Percentiles rank a stretch among this genome's conserved stretches.
phyloP scores from a whole-genome alignment of 805 yeast species.

The Saccharomycopsis olivae region DNA sequence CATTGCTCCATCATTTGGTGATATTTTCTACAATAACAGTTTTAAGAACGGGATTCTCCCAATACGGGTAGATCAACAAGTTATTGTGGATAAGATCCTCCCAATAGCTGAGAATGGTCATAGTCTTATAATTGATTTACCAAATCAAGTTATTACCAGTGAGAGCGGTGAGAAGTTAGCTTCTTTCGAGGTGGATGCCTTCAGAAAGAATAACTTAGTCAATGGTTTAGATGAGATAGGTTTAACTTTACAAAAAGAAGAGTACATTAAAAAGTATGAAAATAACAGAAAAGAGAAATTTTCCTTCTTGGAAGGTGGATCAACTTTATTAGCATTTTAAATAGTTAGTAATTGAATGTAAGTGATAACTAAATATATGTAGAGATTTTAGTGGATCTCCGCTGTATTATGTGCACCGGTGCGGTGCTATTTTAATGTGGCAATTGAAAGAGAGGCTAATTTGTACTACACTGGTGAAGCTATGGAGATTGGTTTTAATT shows the following conservation, averaged over 20 bases:
- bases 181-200: constrained; percentile 77
- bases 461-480: no score
- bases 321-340: constrained; percentile 37
- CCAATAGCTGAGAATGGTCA: constrained; percentile 74
- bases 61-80: constrained; percentile 75
- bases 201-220: constrained; percentile 89
- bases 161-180: constrained; percentile 65
- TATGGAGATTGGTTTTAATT: no score
- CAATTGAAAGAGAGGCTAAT: no score
- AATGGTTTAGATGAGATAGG: constrained; percentile 98
- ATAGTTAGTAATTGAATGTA: no score
- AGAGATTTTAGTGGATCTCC: no score
- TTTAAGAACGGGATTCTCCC: constrained; percentile 94
- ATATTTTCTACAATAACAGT: constrained; percentile 94
- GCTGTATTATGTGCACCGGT: no score
- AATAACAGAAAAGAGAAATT: constrained; percentile 63
- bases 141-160: constrained; percentile 67
- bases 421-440: no score
- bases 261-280: constrained; percentile 65
- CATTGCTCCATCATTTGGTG: constrained; percentile 97
- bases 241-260: constrained; percentile 83
- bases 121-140: constrained; percentile 70
- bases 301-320: constrained; percentile 90
- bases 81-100: constrained; percentile 57
- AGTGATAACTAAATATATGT: no score